phyloP scores from a whole-genome alignment of 2,329 filamentous ascomycete species.

The Diplocarpon rosae region DNA sequence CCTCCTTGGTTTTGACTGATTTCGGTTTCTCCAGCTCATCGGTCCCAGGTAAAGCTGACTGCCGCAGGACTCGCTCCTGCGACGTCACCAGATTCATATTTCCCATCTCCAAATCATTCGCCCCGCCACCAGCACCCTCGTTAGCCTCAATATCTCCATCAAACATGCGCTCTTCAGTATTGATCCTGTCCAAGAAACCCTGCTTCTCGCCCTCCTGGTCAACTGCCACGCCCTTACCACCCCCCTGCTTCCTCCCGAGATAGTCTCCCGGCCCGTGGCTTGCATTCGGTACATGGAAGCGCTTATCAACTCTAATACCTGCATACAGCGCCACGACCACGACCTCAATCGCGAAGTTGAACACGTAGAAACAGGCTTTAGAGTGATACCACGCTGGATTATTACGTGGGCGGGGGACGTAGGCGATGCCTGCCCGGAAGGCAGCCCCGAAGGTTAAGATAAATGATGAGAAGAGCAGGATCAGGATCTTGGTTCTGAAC shows the following conservation, averaged over 20 bases:
- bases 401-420: slow-evolving; percentile 32
- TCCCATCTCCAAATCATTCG: slow-evolving; percentile 3
- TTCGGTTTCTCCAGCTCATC: neutral
- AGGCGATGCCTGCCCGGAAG: slow-evolving; percentile 49
- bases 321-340: slow-evolving; percentile 58
- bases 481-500: slow-evolving; percentile 53
- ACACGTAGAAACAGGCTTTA: slow-evolving; percentile 66
- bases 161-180: slow-evolving; percentile 14
- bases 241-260: slow-evolving; percentile 5
- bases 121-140: neutral
- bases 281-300: slow-evolving; percentile 66
- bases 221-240: neutral
- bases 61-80: neutral
- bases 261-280: slow-evolving; percentile 44
- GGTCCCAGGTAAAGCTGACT: neutral
- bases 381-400: slow-evolving; percentile 59
- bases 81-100: neutral
- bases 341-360: slow-evolving; percentile 68
- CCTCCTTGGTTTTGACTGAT: neutral
- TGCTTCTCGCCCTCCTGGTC: neutral
- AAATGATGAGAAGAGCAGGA: slow-evolving; percentile 47
- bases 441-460: slow-evolving; percentile 58
- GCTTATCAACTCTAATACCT: slow-evolving; percentile 56
- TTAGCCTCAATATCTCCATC: neutral
- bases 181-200: slow-evolving; percentile 6